Evolutionary conservation across 1,139 yeast species (phyloP).

Genomic region (Debaryomycetaceae sp.): DNA sequence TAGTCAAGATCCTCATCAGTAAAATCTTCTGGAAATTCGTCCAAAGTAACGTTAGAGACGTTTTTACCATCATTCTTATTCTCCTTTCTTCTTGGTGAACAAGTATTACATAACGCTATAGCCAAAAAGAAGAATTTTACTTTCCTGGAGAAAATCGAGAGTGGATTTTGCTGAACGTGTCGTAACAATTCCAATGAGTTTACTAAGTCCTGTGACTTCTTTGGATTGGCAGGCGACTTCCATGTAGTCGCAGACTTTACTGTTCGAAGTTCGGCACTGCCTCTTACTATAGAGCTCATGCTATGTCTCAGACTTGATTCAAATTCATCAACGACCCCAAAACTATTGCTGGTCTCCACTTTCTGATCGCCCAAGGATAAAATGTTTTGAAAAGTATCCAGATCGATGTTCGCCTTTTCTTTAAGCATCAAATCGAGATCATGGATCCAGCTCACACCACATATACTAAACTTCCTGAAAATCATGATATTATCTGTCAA

Average conservation of each 20-base stretch:
- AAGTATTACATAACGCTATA: constrained; percentile 84
- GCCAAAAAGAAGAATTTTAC: constrained; percentile 78
- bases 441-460: constrained; percentile 90
- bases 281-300: constrained; percentile 31
- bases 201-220: constrained; percentile 22
- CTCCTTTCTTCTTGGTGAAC: constrained; percentile 57
- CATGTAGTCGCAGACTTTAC: constrained; percentile 23
- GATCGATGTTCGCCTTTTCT: constrained; percentile 10
- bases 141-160: constrained; percentile 63
- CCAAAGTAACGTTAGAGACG: constrained; percentile 11
- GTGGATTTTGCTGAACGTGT: constrained; percentile 70
- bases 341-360: background rate
- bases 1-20: constrained; percentile 59
- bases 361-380: constrained; percentile 1
- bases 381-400: background rate
- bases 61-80: constrained; percentile 13
- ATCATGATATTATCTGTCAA: constrained; percentile 89
- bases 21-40: constrained; percentile 5
- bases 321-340: constrained; percentile 1
- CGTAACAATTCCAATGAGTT: constrained; percentile 55
- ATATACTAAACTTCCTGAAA: constrained; percentile 76
- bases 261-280: constrained; percentile 25
- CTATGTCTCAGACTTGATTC: constrained; percentile 18
- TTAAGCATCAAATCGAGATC: constrained; percentile 52
- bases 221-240: constrained; percentile 40